Conservation (phyloP, 2,329 filamentous ascomycete species). For the Aspergillus ustus region DNA sequence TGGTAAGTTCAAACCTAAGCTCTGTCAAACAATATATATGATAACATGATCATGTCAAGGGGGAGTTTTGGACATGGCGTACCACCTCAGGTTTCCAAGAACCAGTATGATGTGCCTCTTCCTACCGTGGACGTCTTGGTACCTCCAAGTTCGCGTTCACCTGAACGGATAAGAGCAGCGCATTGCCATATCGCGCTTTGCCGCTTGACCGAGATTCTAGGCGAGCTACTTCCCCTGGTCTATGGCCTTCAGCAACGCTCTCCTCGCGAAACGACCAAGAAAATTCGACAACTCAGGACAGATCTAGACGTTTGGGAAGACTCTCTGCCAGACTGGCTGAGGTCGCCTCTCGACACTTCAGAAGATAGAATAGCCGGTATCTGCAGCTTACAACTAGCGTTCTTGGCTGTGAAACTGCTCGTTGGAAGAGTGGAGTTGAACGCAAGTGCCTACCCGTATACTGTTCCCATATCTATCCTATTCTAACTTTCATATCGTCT, state of each 20-base stretch:
- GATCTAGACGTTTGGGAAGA: slow-evolving; percentile 53
- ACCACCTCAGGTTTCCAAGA: slow-evolving; percentile 57
- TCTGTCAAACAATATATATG: not conserved
- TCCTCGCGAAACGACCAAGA: slow-evolving; percentile 50
- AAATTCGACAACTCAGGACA: slow-evolving; percentile 50
- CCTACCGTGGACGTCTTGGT: slow-evolving; percentile 52
- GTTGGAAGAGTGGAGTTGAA: slow-evolving; percentile 53
- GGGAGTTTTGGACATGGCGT: slow-evolving; percentile 61
- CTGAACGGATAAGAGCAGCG: slow-evolving; percentile 52
- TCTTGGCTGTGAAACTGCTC: slow-evolving; percentile 53
- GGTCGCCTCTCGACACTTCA: slow-evolving; percentile 36
- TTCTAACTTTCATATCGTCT: slow-evolving; percentile 9
- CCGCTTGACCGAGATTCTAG: slow-evolving; percentile 52
- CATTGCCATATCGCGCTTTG: slow-evolving; percentile 60
- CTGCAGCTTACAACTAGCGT: slow-evolving; percentile 51
- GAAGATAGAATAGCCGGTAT: slow-evolving; percentile 45
- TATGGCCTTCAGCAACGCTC: slow-evolving; percentile 51
- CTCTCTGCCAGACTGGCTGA: slow-evolving; percentile 50
- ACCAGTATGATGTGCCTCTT: slow-evolving; percentile 61
- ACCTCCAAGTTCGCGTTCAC: slow-evolving; percentile 38
- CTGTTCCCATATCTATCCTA: not conserved
- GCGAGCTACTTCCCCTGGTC: slow-evolving; percentile 51
- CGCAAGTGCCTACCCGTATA: slow-evolving; percentile 34
- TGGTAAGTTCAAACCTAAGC: slow-evolving; percentile 42
- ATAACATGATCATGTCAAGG: slow-evolving; percentile 39